Evolutionary conservation across 345 rosid species (phyloP), one percentile per base, ranked within the genome.

Genomic region (Limnanthes douglasii): DNA sequence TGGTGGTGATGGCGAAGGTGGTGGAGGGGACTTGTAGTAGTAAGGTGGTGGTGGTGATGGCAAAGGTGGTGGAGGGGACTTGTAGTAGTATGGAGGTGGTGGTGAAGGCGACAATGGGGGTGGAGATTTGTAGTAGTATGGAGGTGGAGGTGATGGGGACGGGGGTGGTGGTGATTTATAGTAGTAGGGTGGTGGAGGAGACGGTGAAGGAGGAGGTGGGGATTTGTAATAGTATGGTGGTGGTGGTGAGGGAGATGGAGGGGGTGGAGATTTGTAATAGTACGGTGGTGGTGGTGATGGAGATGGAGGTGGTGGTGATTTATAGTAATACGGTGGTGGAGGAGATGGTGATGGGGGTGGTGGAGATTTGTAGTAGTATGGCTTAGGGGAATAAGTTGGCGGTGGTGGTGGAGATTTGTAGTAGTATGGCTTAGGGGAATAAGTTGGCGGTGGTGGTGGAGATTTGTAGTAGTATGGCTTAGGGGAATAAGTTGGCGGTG

Each of bases 351-450:
- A 19, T 0, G 65, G 65, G 0, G 65, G 69, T 0, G 69, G 66
- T 0, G 66, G 54, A 0, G 50, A 21, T 17, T 60, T 45, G 20
- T 51, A 42, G 17, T 46, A 56, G 2, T 34, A 34, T 1, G 37
- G 15, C 0, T 32, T 32, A 0, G 46, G 22, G 0, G 50, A 48
- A 0, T 39, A 19, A 6, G 18, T 11, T 0, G 33, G 20, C 0
- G 51, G 54, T 0, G 57, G 69, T 0, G 68, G 72, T 0, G 68
- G 69, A 0, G 69, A 53, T 0, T 49, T 18, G 40, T 61, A 61
- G 14, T 40, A 25, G 15, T 54, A 59, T 0, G 32, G 13, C 0
- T 4, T 21, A 0, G 36, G 13, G 0, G 49, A 50, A 1, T 30
- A 30, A 8, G 8, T 26, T 2, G 21, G 16, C 3, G 50, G 50